phyloP scores from a whole-genome alignment of 192 early-diverging fungal species.

The Thoreauomyces humboldtii region DNA sequence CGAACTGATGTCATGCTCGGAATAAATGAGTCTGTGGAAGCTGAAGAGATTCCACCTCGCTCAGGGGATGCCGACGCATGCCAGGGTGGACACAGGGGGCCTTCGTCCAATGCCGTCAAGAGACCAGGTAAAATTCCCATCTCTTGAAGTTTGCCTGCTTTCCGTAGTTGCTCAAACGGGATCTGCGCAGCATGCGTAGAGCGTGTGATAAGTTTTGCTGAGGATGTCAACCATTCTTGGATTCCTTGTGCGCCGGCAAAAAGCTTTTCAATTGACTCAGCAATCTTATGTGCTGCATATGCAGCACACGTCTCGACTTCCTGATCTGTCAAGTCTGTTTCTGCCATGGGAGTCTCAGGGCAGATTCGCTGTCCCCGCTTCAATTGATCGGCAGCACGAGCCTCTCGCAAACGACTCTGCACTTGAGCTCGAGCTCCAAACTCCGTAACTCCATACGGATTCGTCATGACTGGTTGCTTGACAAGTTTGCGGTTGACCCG shows the following conservation, averaged over 20 bases:
- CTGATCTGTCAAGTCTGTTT: constrained; percentile 51
- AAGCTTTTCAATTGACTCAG: constrained; percentile 82
- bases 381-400: constrained; percentile 12
- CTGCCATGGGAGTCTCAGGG: not conserved
- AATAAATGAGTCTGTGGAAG: constrained; percentile 13
- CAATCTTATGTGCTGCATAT: constrained; percentile 80
- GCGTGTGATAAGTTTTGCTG: constrained; percentile 78
- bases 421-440: constrained; percentile 90
- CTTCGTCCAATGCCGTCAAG: constrained; percentile 22
- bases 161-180: constrained; percentile 41
- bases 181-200: constrained; percentile 61
- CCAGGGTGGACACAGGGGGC: not conserved
- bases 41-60: constrained; percentile 53
- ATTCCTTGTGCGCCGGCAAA: constrained; percentile 83
- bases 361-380: too few relatives aligned
- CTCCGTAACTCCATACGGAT: constrained; percentile 97
- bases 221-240: constrained; percentile 90
- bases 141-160: constrained; percentile 26
- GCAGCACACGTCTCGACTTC: constrained; percentile 60
- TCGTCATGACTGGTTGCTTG: constrained; percentile 99
- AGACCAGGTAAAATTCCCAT: constrained; percentile 38
- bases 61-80: not conserved
- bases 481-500: constrained; percentile 89
- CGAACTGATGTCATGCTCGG: constrained; percentile 79
- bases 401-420: constrained; percentile 75